Base-by-base conservation (phyloP, 768 basidiomycete species). In the Termitomyces sp. region DNA sequence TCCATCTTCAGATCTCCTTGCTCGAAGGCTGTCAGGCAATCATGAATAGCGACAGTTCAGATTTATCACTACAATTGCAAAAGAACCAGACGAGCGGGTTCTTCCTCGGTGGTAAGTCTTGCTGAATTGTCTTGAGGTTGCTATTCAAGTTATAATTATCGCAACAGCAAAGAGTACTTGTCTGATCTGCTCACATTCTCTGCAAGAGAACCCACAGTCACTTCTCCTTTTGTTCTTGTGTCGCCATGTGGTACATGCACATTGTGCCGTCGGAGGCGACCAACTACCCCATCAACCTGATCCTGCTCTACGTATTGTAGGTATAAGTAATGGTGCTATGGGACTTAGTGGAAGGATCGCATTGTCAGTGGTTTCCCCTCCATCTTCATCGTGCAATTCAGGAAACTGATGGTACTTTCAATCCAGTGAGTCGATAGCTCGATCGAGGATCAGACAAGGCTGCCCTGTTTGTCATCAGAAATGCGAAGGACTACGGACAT, bases 21-120 rank as follows among this genome's bases (percentile, higher is more conserved):
- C 78, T 98, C 54, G 94, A 97, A 65, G 96, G 96, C 1, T 97
- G 95, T 69, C 90, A 92, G 74, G 84, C 84, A 4, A 93, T 98
- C 55, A 72, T 98, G 59, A 82, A 92, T 58, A 87, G 91, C 15
- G 96, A 98, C 73, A 90, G 89, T 66, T 80, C 85, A 1, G 83
- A 85, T 46, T 81, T 97, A 38, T 87, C 90, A 2, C 77, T 78
- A 52, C 79, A 77, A 61, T 76, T 98, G 59, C 88, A 92, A 65
- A 80, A 73, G 53, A 87, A 89, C 39, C 96, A 98, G 71, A 88
- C 86, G 0, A 83, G 82, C 40, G 94, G 96, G 0, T 92, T 91
- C 67, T 85, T 91, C 66, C 78, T 92, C 36, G 84, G 85, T 16
- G 80, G 95, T 93, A 63, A 65, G 87, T 78, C n/a, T 24, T 38